Evolutionary conservation across 2,329 filamentous ascomycete genomes (phyloP), one percentile per base, ranked within the genome.

Genomic region (Microcyclosporella mali): DNA sequence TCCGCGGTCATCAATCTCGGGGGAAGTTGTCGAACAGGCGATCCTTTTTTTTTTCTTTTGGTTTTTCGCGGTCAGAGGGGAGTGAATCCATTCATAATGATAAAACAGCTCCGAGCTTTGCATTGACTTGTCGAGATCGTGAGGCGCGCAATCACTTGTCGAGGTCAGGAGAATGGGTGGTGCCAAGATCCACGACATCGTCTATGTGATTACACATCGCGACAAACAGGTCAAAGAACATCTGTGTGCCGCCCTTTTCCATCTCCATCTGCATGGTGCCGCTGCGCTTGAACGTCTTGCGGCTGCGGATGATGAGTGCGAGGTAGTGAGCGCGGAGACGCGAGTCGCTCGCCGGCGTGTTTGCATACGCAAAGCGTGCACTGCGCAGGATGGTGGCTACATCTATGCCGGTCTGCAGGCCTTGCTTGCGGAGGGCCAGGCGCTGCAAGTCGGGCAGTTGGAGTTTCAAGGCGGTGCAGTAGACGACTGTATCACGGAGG

Each of bases 261-360:
- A 97, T 95, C 75, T 95, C 89, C 73, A 85, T 84, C 78, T 95
- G 89, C 88, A 95, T 94, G 69, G 89, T 95, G 70, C 89, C 89
- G 74, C 88, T 95, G 71, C 85, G 82, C 83, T 95, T 95, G 70
- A 97, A 95, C 62, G 88, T 95, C 75, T 88, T 88, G 69, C 90
- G 87, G 77, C 86, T 90, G 74, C 89, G 84, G 75, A 95, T 95
- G 70, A 95, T 94, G 70, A 95, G 80, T 66, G 89, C 88, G 67
- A 97, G 82, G 76, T 95, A 95, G 74, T 95, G 88, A 74, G 89
- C 89, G 73, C 89, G 88, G 68, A 97, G 82, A 62, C 84, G 81
- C 64, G 85, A 90, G 73, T 97, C 89, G 60, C 82, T 84, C 73
- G 95, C 87, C 56, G 89, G 88, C 61, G 90, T 95, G 75, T 95